A percentile compares a stretch with the other conserved stretches of the same genome.
phyloP scores from a whole-genome alignment of 2,329 filamentous ascomycete species.

The Penicillium sp. region DNA sequence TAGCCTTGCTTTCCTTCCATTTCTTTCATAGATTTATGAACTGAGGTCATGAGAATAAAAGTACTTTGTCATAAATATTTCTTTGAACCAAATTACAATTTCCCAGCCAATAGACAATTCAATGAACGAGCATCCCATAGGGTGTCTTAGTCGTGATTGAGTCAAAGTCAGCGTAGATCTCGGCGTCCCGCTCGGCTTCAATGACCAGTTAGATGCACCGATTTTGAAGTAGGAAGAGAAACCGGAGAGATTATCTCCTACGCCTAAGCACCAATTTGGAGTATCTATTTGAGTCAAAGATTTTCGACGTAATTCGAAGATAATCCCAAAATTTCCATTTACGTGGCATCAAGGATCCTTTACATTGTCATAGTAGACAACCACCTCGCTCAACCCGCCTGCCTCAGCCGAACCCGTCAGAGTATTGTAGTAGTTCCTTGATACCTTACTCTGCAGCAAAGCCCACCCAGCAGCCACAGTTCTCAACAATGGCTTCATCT shows the following conservation, averaged over 20 bases:
- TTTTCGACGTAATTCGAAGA: background rate
- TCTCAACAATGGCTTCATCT: background rate
- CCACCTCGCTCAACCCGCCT: too few species aligned
- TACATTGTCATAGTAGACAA: too few species aligned
- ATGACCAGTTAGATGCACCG: background rate
- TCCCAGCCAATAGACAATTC: background rate
- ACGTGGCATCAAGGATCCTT: too few species aligned
- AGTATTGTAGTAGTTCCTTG: background rate
- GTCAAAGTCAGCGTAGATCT: background rate
- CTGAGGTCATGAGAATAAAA: conserved; percentile 34
- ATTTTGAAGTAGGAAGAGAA: background rate
- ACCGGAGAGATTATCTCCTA: background rate
- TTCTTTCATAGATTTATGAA: conserved; percentile 34
- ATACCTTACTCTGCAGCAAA: background rate
- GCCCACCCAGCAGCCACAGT: background rate
- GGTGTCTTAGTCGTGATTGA: background rate
- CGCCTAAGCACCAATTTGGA: background rate
- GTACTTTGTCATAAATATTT: conserved; percentile 2
- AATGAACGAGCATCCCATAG: background rate
- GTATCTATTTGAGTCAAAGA: background rate
- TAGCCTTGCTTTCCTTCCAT: conserved; percentile 27
- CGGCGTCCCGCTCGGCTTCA: background rate
- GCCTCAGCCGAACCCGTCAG: background rate
- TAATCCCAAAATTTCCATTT: too few species aligned
- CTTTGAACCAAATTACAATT: background rate